Base-by-base conservation (phyloP, 2,329 filamentous ascomycete species). In the Talaromyces sp. region DNA sequence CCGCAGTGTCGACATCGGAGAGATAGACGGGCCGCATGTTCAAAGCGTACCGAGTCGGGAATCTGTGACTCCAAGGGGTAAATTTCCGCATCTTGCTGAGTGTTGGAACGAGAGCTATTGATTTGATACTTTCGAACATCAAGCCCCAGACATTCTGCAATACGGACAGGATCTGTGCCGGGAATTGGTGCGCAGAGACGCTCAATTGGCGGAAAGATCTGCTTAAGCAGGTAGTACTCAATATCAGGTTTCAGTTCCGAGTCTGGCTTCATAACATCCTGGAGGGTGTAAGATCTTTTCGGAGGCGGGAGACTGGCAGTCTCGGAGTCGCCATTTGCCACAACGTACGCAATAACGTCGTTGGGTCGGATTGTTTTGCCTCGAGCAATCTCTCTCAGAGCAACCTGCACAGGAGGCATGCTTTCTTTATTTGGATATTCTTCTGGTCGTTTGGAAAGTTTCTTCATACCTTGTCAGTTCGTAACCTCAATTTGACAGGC, bases 191-290 rank as follows among this genome's bases (percentile, higher is more conserved):
- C 94, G 71, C 94, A 99, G 21, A 99, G 86, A 81, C 94, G 90
- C 77, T 99, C 94, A 25, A 99, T 94, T 0, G 94, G 94, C 10
- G 94, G 94, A 75, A 99, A 91, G 60, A 99, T 97, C 74, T 99
- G 94, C 79, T 99, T 99, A 78, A 91, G 88, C 39, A 99, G 84
- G 73, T 99, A 99, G 84, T 92, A 97, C 70, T 99, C 94, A n/a
- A 97, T 84, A 69, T 99, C 94, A 2, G 92, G 90, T 59, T 87
- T 82, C 6, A 99, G 81, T 1, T 80, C 87, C 1, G 87, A 86
- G 64, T 89, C 89, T 15, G 84, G 70, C 69, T 94, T 95, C 60
- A 89, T 78, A 17, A 96, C 86, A 71, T 99, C 94, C 58, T 91
- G 87, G 1, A 90, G 87, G 5, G 89, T 87, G 71, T 90, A 93